Evolutionary conservation across 2,329 filamentous ascomycete genomes (phyloP), one percentile per base, ranked within the genome.

Genomic region (Fusarium sp.): DNA sequence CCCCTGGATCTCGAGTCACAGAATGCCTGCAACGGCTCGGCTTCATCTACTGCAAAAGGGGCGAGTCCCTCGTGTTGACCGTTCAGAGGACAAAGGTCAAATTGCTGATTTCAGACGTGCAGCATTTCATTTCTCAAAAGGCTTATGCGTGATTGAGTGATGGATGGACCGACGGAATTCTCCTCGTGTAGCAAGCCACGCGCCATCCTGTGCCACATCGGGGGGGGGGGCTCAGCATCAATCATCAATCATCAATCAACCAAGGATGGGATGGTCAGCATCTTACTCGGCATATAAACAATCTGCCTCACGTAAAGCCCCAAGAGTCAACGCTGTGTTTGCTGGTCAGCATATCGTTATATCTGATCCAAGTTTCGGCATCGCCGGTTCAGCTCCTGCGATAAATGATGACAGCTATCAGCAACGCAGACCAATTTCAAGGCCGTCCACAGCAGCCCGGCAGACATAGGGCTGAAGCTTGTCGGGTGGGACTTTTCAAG

Each of bases 381-480:
- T 17, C 4, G 14, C 49, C 33, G 42, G 39, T n/a, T 21, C 43
- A 45, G 32, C 32, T 27, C 17, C 31, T n/a, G 31, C 11, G 11
- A 13, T 29, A 13, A 29, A 13, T 7, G 27, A 29, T 29, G 27
- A 2, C 9, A 14, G 31, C 13, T 33, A 33, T 33, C 10, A 13
- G 9, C 13, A 11, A 31, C 4, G 4, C 31, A 58, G 32, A 45
- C 49, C 45, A 42, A 54, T 49, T 41, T 37, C 21, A 48, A 42
- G 42, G 31, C 41, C 47, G 31, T 47, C 53, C 61, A 59, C 46
- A 31, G 49, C 51, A 59, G 53, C 63, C 55, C 58, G 49, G 54
- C 52, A 41, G 45, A 23, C 42, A 38, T 66, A 66, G 63, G 63
- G 63, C 63, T 66, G 63, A 66, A 61, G 52, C 44, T 66, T 60